Percentiles rank a stretch among this genome's conserved stretches.
phyloP scores from a whole-genome alignment of 2,329 filamentous ascomycete species.

The Tolypocladium endophyticum region DNA sequence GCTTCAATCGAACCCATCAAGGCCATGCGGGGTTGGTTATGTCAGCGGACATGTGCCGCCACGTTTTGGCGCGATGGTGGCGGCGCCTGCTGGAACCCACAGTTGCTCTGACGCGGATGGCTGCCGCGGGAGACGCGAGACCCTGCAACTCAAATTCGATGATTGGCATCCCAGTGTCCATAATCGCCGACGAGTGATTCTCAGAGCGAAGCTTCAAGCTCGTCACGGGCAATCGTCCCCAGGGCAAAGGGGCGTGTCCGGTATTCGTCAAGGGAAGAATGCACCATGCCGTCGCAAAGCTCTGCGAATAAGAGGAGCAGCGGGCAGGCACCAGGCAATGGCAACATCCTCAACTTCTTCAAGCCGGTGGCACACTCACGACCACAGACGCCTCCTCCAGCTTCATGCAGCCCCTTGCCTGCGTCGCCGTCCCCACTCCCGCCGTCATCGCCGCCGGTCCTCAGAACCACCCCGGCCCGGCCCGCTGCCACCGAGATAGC shows the following conservation, averaged over 20 bases:
- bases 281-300: slow-evolving; percentile 11
- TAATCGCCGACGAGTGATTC: neutral
- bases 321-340: slow-evolving; percentile 9
- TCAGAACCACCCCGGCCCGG: slow-evolving; percentile 15
- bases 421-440: slow-evolving; percentile 12
- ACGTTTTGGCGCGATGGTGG: neutral
- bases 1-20: neutral
- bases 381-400: slow-evolving; percentile 3
- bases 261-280: neutral
- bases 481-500: slow-evolving; percentile 37
- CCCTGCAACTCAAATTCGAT: neutral
- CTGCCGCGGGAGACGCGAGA: neutral
- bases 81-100: neutral
- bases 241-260: neutral
- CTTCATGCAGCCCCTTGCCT: slow-evolving; percentile 6
- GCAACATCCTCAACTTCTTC: slow-evolving; percentile 28
- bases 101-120: neutral
- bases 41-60: neutral
- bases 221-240: neutral
- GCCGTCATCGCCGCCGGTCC: slow-evolving; percentile 13
- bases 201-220: neutral
- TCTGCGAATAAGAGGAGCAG: slow-evolving; percentile 7
- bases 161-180: neutral
- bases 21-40: neutral
- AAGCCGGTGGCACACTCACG: slow-evolving; percentile 15